Conservation (phyloP, 2,329 filamentous ascomycete genomes). For the Microdochium trichocladiopsis region DNA sequence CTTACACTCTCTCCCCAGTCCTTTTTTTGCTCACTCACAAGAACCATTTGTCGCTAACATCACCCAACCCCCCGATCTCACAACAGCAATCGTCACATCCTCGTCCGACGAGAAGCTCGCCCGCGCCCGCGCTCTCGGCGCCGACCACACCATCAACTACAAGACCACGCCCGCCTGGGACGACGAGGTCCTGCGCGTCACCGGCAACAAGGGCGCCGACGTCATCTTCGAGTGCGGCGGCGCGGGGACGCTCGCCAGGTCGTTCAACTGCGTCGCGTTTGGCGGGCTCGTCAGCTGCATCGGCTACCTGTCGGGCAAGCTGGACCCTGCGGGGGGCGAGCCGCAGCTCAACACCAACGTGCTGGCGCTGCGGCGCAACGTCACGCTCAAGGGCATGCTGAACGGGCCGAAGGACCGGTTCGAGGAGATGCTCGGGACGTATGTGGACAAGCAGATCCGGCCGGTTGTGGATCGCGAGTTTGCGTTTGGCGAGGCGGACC, state of each 20-base stretch:
- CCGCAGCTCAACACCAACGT: constrained; percentile 47
- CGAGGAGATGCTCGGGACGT: constrained; percentile 45
- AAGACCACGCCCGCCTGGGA: constrained; percentile 44
- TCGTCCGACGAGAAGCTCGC: constrained; percentile 44
- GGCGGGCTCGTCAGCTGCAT: constrained; percentile 43
- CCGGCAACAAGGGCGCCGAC: constrained; percentile 38
- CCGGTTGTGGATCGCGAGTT: constrained; percentile 43
- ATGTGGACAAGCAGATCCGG: constrained; percentile 32
- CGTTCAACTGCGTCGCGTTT: constrained; percentile 44
- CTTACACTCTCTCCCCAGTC: not conserved
- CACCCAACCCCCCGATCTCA: not conserved
- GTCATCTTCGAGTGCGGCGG: constrained; percentile 50
- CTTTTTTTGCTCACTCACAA: not conserved
- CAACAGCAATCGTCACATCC: constrained; percentile 44
- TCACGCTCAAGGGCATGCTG: constrained; percentile 38
- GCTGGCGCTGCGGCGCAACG: constrained; percentile 25
- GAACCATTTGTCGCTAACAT: not conserved
- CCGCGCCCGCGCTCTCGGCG: constrained; percentile 39
- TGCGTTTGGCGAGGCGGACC: constrained; percentile 33
- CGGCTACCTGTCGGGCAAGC: constrained; percentile 35
- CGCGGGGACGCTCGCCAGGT: constrained; percentile 41
- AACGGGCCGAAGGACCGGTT: constrained; percentile 52
- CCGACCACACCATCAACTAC: constrained; percentile 47
- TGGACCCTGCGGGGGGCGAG: constrained; percentile 40
- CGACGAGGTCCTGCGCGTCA: constrained; percentile 36